Evolutionary conservation across 108 stramenopile species (phyloP), one percentile per base, ranked within the genome.

Genomic region (Conticribra guillardii): DNA sequence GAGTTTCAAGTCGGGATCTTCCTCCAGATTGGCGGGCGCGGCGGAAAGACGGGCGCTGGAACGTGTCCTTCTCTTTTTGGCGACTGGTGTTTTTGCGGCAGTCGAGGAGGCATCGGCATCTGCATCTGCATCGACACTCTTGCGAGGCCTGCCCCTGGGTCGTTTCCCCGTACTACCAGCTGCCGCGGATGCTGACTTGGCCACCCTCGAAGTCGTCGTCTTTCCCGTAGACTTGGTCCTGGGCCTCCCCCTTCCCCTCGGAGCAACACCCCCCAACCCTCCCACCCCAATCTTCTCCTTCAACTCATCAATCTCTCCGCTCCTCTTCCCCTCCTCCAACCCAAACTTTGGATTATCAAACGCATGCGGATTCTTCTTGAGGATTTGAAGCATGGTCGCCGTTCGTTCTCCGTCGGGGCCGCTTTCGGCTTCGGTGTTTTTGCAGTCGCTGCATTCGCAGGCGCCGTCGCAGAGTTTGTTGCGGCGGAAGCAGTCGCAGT

Each of bases 401-500:
- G 71, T 79, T 23, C 64, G 59, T 15, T 55, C 19, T 1, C 71
- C 71, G 22, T 18, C 58, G 29, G 60, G 60, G 4, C 57, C 64
- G 46, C 55, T 67, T 7, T 78, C 52, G 0, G 19, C 56, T 3
- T 47, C 3, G 21, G 56, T 67, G 47, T 79, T 79, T 15, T 45
- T 17, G 47, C 78, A 79, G 3, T 64, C 41, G 15, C 56, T n/a
- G 33, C 78, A 79, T 0, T 21, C 22, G 78, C 78, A 79, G 53
- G 32, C n/a, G 37, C 27, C 22, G 54, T 59, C 55, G 72, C 92
- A 93, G 46, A 56, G 49, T 29, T 45, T 63, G 54, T 79, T 71
- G 37, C 66, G 67, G 31, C 87, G 83, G 67, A 91, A 91, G 73
- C 90, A 93, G 27, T 88, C 87, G 76, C 92, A 91, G 80, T 93